Conservation (phyloP, 371 early-diverging fungal genomes). For the Haplosporangium sp. region DNA sequence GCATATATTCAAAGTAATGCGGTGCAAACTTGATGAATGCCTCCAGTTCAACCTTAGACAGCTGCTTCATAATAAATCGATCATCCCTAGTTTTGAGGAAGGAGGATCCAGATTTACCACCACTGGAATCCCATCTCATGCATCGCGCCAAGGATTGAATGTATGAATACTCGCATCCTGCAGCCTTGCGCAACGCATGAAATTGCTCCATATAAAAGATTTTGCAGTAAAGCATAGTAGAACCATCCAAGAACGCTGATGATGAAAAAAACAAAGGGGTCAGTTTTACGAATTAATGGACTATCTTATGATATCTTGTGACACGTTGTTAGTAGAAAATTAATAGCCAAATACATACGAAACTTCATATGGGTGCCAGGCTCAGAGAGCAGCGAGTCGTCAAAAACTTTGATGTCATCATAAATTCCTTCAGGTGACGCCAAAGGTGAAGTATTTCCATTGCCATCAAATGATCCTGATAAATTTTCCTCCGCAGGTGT, state of each 20-base stretch:
- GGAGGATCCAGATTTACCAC: constrained; percentile 92
- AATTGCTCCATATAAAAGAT: constrained; percentile 95
- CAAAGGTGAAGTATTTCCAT: constrained; percentile 4
- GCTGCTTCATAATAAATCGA: constrained; percentile 92
- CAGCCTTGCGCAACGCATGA: constrained; percentile 86
- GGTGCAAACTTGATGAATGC: constrained; percentile 93
- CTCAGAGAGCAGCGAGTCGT: constrained; percentile 74
- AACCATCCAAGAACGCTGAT: constrained; percentile 80
- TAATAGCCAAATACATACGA: constrained; percentile 58
- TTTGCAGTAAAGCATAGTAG: constrained; percentile 84
- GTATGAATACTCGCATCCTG: constrained; percentile 86
- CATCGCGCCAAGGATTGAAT: constrained; percentile 90
- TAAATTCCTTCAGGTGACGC: constrained; percentile 42
- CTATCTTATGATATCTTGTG: background rate
- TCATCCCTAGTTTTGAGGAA: constrained; percentile 95
- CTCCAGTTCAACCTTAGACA: constrained; percentile 87
- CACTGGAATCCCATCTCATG: constrained; percentile 82
- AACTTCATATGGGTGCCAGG: constrained; percentile 80
- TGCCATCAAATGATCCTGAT: constrained; percentile 18
- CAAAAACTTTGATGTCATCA: constrained; percentile 58
- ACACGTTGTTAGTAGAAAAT: no score
- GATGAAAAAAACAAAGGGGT: background rate
- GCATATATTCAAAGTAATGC: constrained; percentile 91
- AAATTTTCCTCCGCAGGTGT: constrained; percentile 35
- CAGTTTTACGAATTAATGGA: background rate